These are phyloP conservation scores for Globisporangium apiculatum DNA, from an alignment of 352 stramenopile genomes.

Conservation along the genomic window DNA sequence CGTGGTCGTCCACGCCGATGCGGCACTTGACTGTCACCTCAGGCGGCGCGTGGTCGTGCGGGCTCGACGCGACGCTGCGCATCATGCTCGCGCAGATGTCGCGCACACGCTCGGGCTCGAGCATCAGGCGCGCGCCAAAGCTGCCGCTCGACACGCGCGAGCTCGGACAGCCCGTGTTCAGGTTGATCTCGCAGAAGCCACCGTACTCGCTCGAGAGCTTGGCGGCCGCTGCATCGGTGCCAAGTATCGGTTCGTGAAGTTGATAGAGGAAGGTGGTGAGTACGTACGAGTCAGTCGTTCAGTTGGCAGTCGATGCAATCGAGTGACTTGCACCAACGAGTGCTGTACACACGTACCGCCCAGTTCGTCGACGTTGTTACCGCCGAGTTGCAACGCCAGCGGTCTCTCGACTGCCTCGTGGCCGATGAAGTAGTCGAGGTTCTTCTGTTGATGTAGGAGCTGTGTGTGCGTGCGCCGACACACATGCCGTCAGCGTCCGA, in stretches of 20 bases:
- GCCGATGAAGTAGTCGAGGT: constrained; percentile 86
- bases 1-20: constrained; percentile 94
- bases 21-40: constrained; percentile 98
- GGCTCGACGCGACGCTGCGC: constrained; percentile 23
- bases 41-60: constrained; percentile 3
- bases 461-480: constrained; percentile 6
- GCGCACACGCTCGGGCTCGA: constrained; percentile 91
- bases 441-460: constrained; percentile 79
- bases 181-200: constrained; percentile 92
- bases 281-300: too few species aligned
- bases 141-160: constrained; percentile 68
- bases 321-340: too few species aligned
- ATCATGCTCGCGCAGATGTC: constrained; percentile 89
- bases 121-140: constrained; percentile 98
- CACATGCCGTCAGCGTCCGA: too few species aligned
- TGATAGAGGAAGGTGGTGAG: too few species aligned
- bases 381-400: constrained; percentile 92
- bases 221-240: constrained; percentile 58
- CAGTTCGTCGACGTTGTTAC: constrained; percentile 84
- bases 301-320: too few species aligned
- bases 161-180: constrained; percentile 96
- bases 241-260: too few species aligned
- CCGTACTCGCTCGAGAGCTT: constrained; percentile 77
- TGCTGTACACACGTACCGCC: constrained; percentile 23
- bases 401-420: constrained; percentile 82